Percentiles rank a stretch among this genome's conserved stretches.
These are phyloP conservation scores for Goniomonas avonlea DNA, from an alignment of 78 protist species.

Conservation along the genomic window DNA sequence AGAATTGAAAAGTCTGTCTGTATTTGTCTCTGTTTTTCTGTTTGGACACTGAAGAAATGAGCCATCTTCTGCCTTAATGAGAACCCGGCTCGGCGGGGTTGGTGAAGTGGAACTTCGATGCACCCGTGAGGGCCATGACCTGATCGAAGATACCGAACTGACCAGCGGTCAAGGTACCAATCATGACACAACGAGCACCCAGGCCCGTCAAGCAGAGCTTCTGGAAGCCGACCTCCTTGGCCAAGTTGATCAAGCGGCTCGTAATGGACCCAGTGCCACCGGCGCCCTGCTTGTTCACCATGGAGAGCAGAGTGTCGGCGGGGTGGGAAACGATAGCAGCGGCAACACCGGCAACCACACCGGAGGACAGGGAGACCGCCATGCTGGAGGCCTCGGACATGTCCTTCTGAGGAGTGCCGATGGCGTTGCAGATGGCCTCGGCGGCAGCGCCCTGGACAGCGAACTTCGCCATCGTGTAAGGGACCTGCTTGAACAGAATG, in stretches of 20 bases:
- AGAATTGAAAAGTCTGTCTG: too few relatives aligned
- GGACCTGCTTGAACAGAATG: constrained; percentile 48
- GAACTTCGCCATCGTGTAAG: constrained; percentile 55
- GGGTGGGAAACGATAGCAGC: constrained; percentile 50
- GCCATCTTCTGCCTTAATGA: background rate
- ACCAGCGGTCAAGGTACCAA: constrained; percentile 45
- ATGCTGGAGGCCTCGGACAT: background rate
- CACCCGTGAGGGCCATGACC: constrained; percentile 33
- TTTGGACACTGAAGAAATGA: too few relatives aligned
- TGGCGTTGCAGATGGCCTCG: constrained; percentile 3
- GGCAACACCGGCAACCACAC: constrained; percentile 45
- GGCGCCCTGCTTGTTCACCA: constrained; percentile 40
- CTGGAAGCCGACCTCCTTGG: constrained; percentile 26
- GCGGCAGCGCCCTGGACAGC: constrained; percentile 39
- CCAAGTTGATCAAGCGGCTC: constrained; percentile 24
- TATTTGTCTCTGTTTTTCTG: too few relatives aligned
- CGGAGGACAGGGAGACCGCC: constrained; percentile 26
- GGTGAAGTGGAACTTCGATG: constrained; percentile 41
- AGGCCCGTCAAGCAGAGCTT: constrained; percentile 38
- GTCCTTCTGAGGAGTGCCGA: background rate
- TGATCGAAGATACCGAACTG: constrained; percentile 49
- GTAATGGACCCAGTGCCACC: constrained; percentile 26
- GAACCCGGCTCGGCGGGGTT: background rate
- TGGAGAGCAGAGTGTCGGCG: constrained; percentile 44
- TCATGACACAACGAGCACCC: constrained; percentile 42